Conservation (phyloP, 2,329 filamentous ascomycete species). For the Hymenoscyphus linearis region DNA sequence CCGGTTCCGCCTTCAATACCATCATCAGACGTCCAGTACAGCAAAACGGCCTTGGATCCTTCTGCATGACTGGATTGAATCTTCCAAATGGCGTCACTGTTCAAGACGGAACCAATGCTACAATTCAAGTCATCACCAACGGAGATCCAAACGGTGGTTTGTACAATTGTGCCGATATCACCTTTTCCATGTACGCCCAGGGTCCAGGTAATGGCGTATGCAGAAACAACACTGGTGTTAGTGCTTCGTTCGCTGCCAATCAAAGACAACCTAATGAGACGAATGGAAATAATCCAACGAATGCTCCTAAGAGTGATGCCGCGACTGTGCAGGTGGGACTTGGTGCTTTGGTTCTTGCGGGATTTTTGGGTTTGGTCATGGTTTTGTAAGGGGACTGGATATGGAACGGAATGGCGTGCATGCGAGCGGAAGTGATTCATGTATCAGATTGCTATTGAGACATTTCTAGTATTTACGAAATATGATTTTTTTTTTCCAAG, state of each 20-base stretch:
- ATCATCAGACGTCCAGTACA: conserved; percentile 20
- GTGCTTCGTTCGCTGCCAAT: conserved; percentile 30
- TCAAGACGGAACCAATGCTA: conserved; percentile 57
- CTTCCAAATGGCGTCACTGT: conserved; percentile 44
- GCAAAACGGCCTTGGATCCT: conserved; percentile 42
- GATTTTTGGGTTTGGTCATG: no score
- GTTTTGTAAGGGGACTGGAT: no score
- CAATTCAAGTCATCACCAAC: conserved; percentile 65
- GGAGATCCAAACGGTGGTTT: conserved; percentile 55
- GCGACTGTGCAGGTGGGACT: neutral
- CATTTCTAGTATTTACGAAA: no score
- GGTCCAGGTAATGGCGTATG: conserved; percentile 45
- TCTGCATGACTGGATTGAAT: conserved; percentile 59
- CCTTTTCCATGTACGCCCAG: conserved; percentile 53
- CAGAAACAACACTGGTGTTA: conserved; percentile 50
- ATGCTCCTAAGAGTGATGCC: conserved; percentile 6
- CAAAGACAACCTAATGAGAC: conserved; percentile 14
- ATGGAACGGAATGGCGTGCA: no score
- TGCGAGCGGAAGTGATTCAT: no score
- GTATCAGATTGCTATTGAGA: no score
- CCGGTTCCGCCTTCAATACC: conserved; percentile 24
- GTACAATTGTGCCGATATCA: conserved; percentile 74
- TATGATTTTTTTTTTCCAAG: no score
- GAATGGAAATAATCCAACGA: conserved; percentile 1
- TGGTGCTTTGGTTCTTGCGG: no score